Evolutionary conservation across 768 basidiomycete species (phyloP).

Genomic region (Cystobasidiopsis lactophilus): DNA sequence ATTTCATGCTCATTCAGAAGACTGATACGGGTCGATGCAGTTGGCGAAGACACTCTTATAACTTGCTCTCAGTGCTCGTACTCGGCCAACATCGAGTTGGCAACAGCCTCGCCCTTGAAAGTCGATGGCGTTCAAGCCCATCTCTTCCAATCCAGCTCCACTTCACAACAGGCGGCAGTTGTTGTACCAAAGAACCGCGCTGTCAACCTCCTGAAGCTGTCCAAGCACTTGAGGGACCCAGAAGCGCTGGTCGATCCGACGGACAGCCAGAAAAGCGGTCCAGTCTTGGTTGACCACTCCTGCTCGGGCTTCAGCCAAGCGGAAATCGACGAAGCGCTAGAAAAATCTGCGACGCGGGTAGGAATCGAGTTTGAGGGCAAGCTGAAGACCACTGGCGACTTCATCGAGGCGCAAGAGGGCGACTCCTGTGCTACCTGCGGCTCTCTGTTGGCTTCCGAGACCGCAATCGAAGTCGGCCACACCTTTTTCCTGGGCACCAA

Average conservation of each 20-base stretch:
- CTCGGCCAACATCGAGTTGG: conserved; percentile 8
- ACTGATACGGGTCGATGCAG: conserved; percentile 2
- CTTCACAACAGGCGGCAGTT: too few species aligned
- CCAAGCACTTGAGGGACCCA: too few species aligned
- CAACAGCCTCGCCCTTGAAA: neutral
- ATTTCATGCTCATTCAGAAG: neutral
- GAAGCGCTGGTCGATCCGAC: too few species aligned
- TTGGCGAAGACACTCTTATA: conserved; percentile 9
- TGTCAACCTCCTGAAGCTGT: too few species aligned
- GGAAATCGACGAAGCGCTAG: too few species aligned
- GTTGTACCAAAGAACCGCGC: too few species aligned
- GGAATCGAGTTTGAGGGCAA: too few species aligned
- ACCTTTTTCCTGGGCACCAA: conserved; percentile 11
- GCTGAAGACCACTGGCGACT: too few species aligned
- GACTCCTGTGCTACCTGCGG: conserved; percentile 4
- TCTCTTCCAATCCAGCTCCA: neutral
- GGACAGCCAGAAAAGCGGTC: too few species aligned
- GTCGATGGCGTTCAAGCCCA: neutral
- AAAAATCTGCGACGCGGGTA: too few species aligned
- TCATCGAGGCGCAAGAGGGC: conserved; percentile 1
- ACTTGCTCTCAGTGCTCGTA: conserved; percentile 1
- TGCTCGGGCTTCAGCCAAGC: too few species aligned
- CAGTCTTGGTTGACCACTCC: too few species aligned
- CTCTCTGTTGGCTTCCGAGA: neutral
- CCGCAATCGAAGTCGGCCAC: conserved; percentile 10